Evolutionary conservation across 495 filamentous ascomycete genomes (phyloP).

Genomic region (Astrothelium macrocarpum): DNA sequence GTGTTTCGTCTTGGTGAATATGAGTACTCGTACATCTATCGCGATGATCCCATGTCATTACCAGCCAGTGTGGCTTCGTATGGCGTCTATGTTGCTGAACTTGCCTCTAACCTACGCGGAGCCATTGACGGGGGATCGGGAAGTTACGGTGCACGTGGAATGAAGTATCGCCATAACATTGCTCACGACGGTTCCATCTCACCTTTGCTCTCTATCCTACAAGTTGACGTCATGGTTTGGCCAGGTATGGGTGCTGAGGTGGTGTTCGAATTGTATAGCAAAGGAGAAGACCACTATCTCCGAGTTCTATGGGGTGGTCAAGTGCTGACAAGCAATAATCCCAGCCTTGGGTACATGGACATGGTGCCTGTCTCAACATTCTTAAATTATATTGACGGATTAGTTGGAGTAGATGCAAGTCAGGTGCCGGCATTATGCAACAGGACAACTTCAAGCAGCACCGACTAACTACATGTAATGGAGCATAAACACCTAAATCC

Average conservation of each 20-base stretch:
- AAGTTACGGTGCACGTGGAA: slow-evolving; percentile 22
- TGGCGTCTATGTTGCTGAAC: slow-evolving; percentile 56
- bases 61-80: slow-evolving; percentile 42
- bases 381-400: slow-evolving; percentile 52
- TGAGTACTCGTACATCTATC: slow-evolving; percentile 61
- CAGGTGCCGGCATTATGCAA: slow-evolving; percentile 30
- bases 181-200: slow-evolving; percentile 61
- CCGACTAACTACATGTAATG: not conserved
- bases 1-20: slow-evolving; percentile 61
- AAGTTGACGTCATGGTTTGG: slow-evolving; percentile 61
- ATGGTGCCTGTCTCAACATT: slow-evolving; percentile 51
- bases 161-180: slow-evolving; percentile 55
- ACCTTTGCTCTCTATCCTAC: slow-evolving; percentile 51
- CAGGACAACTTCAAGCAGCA: not conserved
- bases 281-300: slow-evolving; percentile 16
- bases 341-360: slow-evolving; percentile 48
- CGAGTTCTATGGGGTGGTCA: slow-evolving; percentile 54
- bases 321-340: slow-evolving; percentile 49
- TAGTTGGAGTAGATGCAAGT: slow-evolving; percentile 45
- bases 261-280: slow-evolving; percentile 54
- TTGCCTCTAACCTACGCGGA: slow-evolving; percentile 48
- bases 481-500: no score
- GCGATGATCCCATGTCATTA: slow-evolving; percentile 48
- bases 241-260: slow-evolving; percentile 64
- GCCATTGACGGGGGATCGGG: slow-evolving; percentile 10